Base-by-base conservation (phyloP, 768 basidiomycete species). In the Collybiopsis luxurians region DNA sequence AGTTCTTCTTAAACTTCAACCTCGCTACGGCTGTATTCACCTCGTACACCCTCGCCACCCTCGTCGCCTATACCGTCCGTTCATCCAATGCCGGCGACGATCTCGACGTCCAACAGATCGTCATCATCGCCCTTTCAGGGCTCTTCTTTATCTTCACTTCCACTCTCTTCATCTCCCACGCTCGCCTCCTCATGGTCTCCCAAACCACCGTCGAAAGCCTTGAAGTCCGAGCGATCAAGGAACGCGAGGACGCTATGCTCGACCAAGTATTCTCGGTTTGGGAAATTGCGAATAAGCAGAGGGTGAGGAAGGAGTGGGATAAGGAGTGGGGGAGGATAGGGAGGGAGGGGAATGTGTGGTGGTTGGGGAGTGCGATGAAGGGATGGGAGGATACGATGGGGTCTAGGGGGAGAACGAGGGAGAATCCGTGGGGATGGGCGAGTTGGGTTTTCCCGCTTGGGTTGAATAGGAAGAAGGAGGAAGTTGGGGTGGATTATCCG, bases 341-440 rank as follows among this genome's bases (percentile, higher is more conserved):
- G 6, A 82, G 76, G 28, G 95, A 95, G 65, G 93, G 89, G 0
- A 86, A 94, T 66, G 70, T 95, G 6, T 98, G 95, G 95, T 92
- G 88, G 85, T 71, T 83, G 34, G 95, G 90, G 26, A 81, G 77
- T 60, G 58, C 62, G 44, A 68, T 75, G 48, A 74, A 71, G 42
- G 87, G 86, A 61, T 97, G 94, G 94, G 79, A 81, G 61, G 81
- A 83, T 48, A 86, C 89, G 43, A 96, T 98, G 92, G 95, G 95
- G 9, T 70, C 23, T 31, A 13, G 19, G 34, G 17, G 31, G 31
- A 46, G 54, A 34, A 55, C 54, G 5, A n/a, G 12, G 31, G 54
- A 47, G 44, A 55, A 55, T 39, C 45, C 44, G 15, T 55, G 45
- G 47, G 54, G 59, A 13, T 59, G 59, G 59, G 28, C 48, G 11